Evolutionary conservation across 1,284 basidiomycete genomes (phyloP), one percentile per base, ranked within the genome.

Genomic region (Salmacisia buchloeana): DNA sequence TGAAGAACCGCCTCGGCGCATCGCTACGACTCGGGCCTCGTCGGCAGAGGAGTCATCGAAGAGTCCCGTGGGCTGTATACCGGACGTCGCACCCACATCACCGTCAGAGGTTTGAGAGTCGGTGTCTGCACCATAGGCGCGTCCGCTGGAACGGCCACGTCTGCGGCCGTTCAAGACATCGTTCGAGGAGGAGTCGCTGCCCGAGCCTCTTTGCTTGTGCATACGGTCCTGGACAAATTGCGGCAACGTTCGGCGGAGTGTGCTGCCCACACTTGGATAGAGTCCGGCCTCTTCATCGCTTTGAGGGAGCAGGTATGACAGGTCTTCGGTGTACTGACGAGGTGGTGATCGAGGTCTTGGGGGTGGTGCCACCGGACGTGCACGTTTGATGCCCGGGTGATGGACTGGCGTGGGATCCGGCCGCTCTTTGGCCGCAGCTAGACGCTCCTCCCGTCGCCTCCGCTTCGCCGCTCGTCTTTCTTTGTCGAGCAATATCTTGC

Each of bases 61-160:
- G 2, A 33, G 57, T 3, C 31, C 57, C 1, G 36, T n/a, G 10
- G 36, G 34, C 23, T 36, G 31, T 4, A 35, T 41, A 10, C 31
- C 35, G 38, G 57, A 38, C 35, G 36, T 33, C 3, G n/a, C 58
- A 1, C 73, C 41, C 18, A 43, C 18, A 21, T 43, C 41, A 21
- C 23, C 23, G 3, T 43, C 41, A 15, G 41, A 43, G 18, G 41
- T 43, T 1, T n/a, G 41, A 9, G 41, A 43, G 18, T 43, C 34
- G 29, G 49, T 12, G 13, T 29, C 18, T 2, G 31, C 49, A n/a
- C 9, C 46, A 52, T 52, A 13, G 49, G 10, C 49, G 1, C 29
- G 6, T 27, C 29, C 27, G 27, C 18, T 43, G 41, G 23, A 7
- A 43, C 41, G 27, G 13, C 34, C 34, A 18, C 49, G 27, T n/a